Percentiles rank a stretch among this genome's conserved stretches.
Evolutionary conservation across 306 rosid genomes (phyloP).

Genomic region (Quercus agrifolia): DNA sequence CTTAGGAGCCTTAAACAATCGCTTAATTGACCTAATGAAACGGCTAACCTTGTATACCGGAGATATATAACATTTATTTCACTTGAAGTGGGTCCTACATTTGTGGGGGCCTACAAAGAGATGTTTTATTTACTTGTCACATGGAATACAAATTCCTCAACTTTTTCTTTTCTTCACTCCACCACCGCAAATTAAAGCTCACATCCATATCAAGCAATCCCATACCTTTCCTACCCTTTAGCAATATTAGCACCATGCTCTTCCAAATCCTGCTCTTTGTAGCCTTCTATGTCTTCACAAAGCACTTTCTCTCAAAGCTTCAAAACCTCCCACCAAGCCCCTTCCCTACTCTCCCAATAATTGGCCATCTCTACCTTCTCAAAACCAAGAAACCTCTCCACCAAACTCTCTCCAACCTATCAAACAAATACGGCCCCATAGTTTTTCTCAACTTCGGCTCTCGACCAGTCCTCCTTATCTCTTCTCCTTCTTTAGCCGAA

Average conservation of each 20-base stretch:
- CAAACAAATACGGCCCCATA: slow-evolving; percentile 28
- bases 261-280: not conserved
- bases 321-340: slow-evolving; percentile 36
- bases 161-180: too few species aligned
- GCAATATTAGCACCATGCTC: not conserved
- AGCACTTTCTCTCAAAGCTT: not conserved
- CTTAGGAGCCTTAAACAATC: too few species aligned
- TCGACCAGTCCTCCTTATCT: slow-evolving; percentile 14
- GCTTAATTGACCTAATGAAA: too few species aligned
- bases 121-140: too few species aligned
- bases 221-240: not conserved
- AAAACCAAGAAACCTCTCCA: slow-evolving; percentile 22
- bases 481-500: slow-evolving; percentile 27
- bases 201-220: too few species aligned
- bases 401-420: slow-evolving; percentile 23
- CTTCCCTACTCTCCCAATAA: slow-evolving; percentile 12
- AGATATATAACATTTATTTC: too few species aligned
- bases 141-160: too few species aligned
- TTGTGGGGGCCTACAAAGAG: too few species aligned
- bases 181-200: too few species aligned
- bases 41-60: too few species aligned
- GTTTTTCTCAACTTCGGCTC: slow-evolving; percentile 30
- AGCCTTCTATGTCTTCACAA: not conserved
- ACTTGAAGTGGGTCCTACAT: too few species aligned
- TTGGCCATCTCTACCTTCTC: slow-evolving; percentile 43